These are phyloP conservation scores for Groenewaldozyma salmanticensis DNA, from an alignment of 805 yeast species.

Conservation along the genomic window DNA sequence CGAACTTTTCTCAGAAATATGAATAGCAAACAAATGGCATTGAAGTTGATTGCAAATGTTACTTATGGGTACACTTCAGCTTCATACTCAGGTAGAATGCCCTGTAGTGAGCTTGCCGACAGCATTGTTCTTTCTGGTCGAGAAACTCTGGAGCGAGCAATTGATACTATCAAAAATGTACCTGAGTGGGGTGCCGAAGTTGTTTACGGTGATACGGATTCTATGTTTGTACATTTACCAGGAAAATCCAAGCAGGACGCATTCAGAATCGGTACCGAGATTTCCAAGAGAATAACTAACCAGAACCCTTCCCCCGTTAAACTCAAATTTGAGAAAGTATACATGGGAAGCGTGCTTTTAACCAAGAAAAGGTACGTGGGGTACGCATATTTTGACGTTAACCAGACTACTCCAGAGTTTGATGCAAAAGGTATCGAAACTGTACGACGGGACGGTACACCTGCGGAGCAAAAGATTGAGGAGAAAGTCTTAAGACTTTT, in stretches of 20 bases:
- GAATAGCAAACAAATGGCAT: constrained; percentile 73
- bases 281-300: constrained; percentile 55
- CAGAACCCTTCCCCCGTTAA: constrained; percentile 72
- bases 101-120: constrained; percentile 91
- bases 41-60: constrained; percentile 87
- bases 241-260: constrained; percentile 74
- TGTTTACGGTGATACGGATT: constrained; percentile 95
- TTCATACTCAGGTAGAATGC: constrained; percentile 94
- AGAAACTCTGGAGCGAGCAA: constrained; percentile 67
- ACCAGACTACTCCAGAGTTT: constrained; percentile 52
- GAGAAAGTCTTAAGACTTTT: constrained; percentile 58
- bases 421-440: constrained; percentile 98
- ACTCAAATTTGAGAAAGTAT: constrained; percentile 86
- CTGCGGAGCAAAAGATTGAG: constrained; percentile 78
- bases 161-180: constrained; percentile 51
- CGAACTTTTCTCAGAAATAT: constrained; percentile 37
- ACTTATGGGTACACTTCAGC: constrained; percentile 96
- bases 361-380: constrained; percentile 93
- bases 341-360: constrained; percentile 71
- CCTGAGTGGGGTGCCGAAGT: constrained; percentile 77
- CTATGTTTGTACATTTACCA: constrained; percentile 82
- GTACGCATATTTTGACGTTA: constrained; percentile 53
- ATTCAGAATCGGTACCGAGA: constrained; percentile 58
- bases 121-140: constrained; percentile 87
- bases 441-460: constrained; percentile 87